Evolutionary conservation across 1,139 yeast species (phyloP).

Genomic region (Saccharomycopsis hybrid): DNA sequence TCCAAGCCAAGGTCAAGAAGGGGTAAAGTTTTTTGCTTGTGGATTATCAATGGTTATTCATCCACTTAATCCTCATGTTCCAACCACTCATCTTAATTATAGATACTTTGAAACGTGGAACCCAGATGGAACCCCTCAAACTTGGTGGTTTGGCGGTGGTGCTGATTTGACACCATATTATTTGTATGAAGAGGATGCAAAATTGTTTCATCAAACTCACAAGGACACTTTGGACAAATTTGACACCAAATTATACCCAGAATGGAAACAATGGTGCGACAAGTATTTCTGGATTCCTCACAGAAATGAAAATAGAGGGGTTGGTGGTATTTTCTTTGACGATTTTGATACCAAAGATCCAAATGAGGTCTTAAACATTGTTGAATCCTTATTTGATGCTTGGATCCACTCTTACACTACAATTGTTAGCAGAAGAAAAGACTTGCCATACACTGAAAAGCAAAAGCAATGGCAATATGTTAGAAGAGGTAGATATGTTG

Average conservation of each 20-base stretch:
- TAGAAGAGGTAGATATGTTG: slow-evolving; percentile 95
- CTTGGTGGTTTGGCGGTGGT: slow-evolving; percentile 99
- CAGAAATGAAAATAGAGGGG: slow-evolving; percentile 83
- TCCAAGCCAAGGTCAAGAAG: slow-evolving; percentile 33
- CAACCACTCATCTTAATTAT: slow-evolving; percentile 91
- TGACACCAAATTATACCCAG: slow-evolving; percentile 64
- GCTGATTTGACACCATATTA: slow-evolving; percentile 95
- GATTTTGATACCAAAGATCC: slow-evolving; percentile 76
- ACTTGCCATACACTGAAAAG: slow-evolving; percentile 63
- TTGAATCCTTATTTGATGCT: slow-evolving; percentile 78
- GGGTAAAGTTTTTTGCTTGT: slow-evolving; percentile 72
- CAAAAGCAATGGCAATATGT: slow-evolving; percentile 92
- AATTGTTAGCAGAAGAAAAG: slow-evolving; percentile 63
- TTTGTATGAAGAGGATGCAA: slow-evolving; percentile 85
- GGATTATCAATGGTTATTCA: slow-evolving; percentile 92
- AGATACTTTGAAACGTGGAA: slow-evolving; percentile 90
- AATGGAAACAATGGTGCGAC: slow-evolving; percentile 93
- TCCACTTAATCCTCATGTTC: slow-evolving; percentile 93
- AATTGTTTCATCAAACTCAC: slow-evolving; percentile 67
- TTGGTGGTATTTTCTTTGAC: slow-evolving; percentile 96
- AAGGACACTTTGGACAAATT: slow-evolving; percentile 82
- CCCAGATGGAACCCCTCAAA: slow-evolving; percentile 73
- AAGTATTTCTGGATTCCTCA: slow-evolving; percentile 83
- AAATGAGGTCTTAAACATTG: slow-evolving; percentile 61
- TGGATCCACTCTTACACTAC: slow-evolving; percentile 83